These are phyloP conservation scores for Phaeotremella fagi DNA, from an alignment of 768 basidiomycete genomes.

Conservation along the genomic window DNA sequence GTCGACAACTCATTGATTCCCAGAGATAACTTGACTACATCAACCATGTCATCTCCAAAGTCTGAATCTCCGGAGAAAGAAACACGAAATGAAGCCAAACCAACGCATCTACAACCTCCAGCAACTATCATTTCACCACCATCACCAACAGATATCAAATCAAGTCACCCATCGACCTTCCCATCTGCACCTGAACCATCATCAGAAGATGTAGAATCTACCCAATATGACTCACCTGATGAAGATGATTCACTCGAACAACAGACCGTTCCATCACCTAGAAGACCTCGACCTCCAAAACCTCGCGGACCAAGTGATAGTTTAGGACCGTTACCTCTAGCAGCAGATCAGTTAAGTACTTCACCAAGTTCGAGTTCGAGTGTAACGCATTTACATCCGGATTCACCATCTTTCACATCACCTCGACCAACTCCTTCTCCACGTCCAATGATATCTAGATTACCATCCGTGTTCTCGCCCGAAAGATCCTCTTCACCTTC, in stretches of 20 bases:
- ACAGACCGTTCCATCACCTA: not conserved
- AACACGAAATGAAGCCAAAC: no score
- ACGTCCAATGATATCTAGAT: not conserved
- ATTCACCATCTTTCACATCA: slow-evolving; percentile 3
- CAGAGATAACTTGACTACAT: no score
- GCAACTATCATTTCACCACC: slow-evolving; percentile 39
- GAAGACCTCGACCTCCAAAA: not conserved
- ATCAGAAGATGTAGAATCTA: not conserved
- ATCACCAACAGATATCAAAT: slow-evolving; percentile 32
- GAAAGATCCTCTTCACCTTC: slow-evolving; percentile 3
- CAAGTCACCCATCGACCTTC: slow-evolving; percentile 8
- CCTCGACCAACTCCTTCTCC: not conserved
- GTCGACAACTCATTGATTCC: no score
- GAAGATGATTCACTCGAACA: slow-evolving; percentile 7
- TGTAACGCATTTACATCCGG: slow-evolving; percentile 5
- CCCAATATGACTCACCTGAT: slow-evolving; percentile 21
- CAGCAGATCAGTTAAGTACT: slow-evolving; percentile 4
- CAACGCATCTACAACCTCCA: slow-evolving; percentile 33
- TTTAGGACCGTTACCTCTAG: slow-evolving; percentile 8
- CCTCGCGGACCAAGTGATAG: slow-evolving; percentile 6
- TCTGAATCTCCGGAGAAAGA: no score
- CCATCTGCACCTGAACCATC: not conserved
- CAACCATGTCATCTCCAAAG: no score
- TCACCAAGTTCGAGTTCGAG: slow-evolving; percentile 7
- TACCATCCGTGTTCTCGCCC: not conserved